These are phyloP conservation scores for Leavenworthia alabamica DNA, from an alignment of 345 rosid species.

Conservation along the genomic window DNA sequence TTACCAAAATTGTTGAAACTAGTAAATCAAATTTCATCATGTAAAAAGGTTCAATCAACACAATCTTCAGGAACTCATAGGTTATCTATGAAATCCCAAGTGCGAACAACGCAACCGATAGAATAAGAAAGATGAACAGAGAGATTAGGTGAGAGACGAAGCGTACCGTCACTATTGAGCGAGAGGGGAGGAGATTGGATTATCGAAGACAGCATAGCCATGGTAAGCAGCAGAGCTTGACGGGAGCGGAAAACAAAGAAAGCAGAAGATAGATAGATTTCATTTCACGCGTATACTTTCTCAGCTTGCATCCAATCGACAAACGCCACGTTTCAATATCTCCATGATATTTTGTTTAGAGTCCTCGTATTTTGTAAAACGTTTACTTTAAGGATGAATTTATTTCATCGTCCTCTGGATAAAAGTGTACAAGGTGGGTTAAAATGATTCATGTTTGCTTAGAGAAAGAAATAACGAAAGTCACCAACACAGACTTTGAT, in stretches of 20 bases:
- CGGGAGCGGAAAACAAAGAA: neutral
- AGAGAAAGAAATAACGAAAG: neutral
- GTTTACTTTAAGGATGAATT: neutral
- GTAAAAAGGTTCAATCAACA: neutral
- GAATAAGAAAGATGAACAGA: neutral
- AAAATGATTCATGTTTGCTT: neutral
- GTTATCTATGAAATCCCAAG: neutral
- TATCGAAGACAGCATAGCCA: constrained; percentile 28
- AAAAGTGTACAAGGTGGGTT: too few relatives aligned
- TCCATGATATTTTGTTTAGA: neutral
- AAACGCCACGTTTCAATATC: neutral
- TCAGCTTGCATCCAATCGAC: neutral
- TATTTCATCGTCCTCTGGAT: neutral
- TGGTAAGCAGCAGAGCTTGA: constrained; percentile 19
- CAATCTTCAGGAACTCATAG: neutral
- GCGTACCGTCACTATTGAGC: constrained; percentile 8
- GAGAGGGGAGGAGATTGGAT: constrained; percentile 20
- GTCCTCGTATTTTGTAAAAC: neutral
- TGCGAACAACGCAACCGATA: neutral
- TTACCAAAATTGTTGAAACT: too few relatives aligned
- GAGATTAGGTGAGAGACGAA: neutral
- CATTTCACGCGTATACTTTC: neutral
- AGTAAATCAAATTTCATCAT: neutral
- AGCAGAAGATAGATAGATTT: neutral
- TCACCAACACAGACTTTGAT: neutral